phyloP scores from a whole-genome alignment of 2,329 filamentous ascomycete genomes.

The Fusarium liriodendri region DNA sequence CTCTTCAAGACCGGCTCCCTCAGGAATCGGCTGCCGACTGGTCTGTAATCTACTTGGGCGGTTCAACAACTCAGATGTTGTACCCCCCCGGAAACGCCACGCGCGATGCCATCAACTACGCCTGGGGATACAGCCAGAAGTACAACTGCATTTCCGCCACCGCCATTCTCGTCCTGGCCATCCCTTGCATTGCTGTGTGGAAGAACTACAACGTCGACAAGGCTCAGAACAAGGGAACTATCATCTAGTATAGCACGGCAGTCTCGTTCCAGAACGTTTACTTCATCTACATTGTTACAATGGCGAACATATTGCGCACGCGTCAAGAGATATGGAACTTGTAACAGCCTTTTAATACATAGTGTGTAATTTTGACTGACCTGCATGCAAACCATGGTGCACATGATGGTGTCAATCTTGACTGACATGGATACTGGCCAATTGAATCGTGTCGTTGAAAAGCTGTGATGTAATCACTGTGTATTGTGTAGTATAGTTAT shows the following conservation, averaged over 20 bases:
- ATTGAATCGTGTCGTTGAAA: background rate
- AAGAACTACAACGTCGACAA: conserved; percentile 22
- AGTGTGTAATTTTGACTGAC: background rate
- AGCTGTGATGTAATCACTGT: background rate
- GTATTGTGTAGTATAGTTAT: background rate
- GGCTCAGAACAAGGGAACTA: conserved; percentile 16
- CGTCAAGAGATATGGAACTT: background rate
- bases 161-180: conserved; percentile 11
- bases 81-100: conserved; percentile 7
- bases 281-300: background rate
- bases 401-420: background rate
- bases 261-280: background rate
- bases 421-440: background rate
- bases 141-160: conserved; percentile 15
- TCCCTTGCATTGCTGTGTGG: conserved; percentile 15
- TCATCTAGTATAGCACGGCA: background rate
- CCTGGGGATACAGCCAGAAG: conserved; percentile 19
- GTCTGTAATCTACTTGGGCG: conserved; percentile 11
- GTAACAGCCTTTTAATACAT: background rate
- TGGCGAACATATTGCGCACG: background rate
- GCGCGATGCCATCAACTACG: conserved; percentile 20
- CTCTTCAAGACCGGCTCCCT: conserved; percentile 7
- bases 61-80: conserved; percentile 4
- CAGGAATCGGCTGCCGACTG: conserved; percentile 1
- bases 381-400: background rate